phyloP scores from a whole-genome alignment of 257 asterid genomes.

The Catharanthus roseus region DNA sequence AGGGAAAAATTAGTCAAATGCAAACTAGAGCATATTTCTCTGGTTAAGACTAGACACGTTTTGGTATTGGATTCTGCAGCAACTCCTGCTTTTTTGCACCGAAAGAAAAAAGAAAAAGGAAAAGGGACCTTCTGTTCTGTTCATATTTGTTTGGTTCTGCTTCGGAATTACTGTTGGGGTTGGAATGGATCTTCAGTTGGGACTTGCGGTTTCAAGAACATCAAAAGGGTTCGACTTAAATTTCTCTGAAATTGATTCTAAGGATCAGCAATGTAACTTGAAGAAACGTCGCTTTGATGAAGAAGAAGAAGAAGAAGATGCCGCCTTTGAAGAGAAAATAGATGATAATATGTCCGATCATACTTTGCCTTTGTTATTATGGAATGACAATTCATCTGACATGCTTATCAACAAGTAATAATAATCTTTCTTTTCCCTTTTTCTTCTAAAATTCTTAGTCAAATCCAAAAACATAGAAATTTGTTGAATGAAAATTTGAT shows the following conservation, averaged over 20 bases:
- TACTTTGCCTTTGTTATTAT: slow-evolving; percentile 39
- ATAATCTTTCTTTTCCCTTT: too few relatives aligned
- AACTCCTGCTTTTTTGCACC: slow-evolving; percentile 10
- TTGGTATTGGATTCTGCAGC: slow-evolving; percentile 8
- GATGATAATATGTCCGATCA: slow-evolving; percentile 20
- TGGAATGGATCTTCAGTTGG: slow-evolving; percentile 51
- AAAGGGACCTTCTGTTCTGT: not conserved
- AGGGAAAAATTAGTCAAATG: not conserved
- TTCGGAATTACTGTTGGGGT: not conserved
- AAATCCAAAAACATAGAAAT: too few relatives aligned
- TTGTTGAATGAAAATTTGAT: not conserved
- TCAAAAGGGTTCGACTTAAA: slow-evolving; percentile 31
- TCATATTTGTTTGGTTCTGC: slow-evolving; percentile 1
- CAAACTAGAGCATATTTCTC: too few relatives aligned
- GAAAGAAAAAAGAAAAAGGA: slow-evolving; percentile 1
- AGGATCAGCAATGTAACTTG: not conserved
- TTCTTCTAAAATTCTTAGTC: too few relatives aligned
- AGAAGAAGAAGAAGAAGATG: too few relatives aligned
- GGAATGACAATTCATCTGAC: slow-evolving; percentile 22
- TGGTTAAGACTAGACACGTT: too few relatives aligned
- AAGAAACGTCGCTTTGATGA: slow-evolving; percentile 28
- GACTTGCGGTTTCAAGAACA: slow-evolving; percentile 35
- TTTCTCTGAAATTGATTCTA: slow-evolving; percentile 7
- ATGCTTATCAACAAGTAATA: slow-evolving; percentile 2
- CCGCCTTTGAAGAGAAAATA: slow-evolving; percentile 19